phyloP scores from a whole-genome alignment of 169 alveolate genomes.

The Cryptosporidium muris region DNA sequence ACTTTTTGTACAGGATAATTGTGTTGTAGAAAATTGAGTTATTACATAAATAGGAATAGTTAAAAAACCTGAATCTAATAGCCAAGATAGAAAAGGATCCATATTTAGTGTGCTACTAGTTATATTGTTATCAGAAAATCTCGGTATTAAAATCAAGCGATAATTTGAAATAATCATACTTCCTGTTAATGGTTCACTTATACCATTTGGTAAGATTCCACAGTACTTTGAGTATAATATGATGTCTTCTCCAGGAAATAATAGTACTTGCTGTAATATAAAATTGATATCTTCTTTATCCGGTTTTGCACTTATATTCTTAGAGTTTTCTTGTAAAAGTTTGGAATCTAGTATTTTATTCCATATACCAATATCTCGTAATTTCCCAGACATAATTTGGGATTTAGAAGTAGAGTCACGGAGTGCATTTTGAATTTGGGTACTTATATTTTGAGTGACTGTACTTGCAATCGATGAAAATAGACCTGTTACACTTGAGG shows the following conservation, averaged over 20 bases:
- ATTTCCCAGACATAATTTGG: neutral
- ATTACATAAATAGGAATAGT: conserved; percentile 18
- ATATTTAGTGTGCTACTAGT: conserved; percentile 9
- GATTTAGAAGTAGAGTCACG: conserved; percentile 43
- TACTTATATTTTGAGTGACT: conserved; percentile 65
- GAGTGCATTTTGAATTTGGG: conserved; percentile 63
- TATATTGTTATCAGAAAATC: conserved; percentile 21
- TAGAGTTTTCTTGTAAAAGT: neutral
- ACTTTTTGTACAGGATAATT: neutral
- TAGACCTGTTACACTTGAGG: conserved; percentile 65
- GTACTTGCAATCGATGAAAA: conserved; percentile 64
- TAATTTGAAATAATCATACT: conserved; percentile 41
- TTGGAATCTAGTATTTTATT: conserved; percentile 11
- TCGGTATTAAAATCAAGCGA: conserved; percentile 33
- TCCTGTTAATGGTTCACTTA: conserved; percentile 23
- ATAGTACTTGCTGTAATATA: neutral
- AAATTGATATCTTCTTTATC: too few species aligned
- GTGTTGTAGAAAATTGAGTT: neutral
- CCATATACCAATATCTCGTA: conserved; percentile 15
- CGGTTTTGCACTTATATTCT: conserved; percentile 1
- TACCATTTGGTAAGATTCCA: conserved; percentile 29
- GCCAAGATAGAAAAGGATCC: conserved; percentile 18
- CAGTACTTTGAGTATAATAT: conserved; percentile 25
- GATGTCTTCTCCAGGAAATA: conserved; percentile 44
- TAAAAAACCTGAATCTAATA: conserved; percentile 55